Evolutionary conservation across 2,329 filamentous ascomycete genomes (phyloP).

Genomic region (Fusarium xyrophilum): DNA sequence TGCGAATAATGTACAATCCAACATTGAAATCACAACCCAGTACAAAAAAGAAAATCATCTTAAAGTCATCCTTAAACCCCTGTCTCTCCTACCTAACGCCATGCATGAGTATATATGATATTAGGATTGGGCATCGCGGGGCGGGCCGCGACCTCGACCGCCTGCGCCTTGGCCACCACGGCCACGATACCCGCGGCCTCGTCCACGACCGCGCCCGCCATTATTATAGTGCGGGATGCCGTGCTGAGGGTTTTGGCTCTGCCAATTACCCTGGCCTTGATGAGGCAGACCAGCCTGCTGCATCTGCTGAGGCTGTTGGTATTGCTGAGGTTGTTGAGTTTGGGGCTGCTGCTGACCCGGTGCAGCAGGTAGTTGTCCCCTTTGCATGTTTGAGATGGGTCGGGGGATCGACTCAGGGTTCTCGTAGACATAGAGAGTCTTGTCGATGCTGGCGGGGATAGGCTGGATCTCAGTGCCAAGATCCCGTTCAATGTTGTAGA

Average conservation of each 20-base stretch:
- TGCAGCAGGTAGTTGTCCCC: slow-evolving; percentile 38
- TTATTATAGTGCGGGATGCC: slow-evolving; percentile 45
- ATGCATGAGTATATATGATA: slow-evolving; percentile 39
- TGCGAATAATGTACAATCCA: slow-evolving; percentile 55
- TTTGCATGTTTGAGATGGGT: slow-evolving; percentile 65
- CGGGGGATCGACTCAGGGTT: slow-evolving; percentile 93
- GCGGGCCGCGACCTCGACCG: slow-evolving; percentile 48
- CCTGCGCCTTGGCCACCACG: slow-evolving; percentile 47
- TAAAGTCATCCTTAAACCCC: slow-evolving; percentile 35
- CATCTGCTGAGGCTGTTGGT: slow-evolving; percentile 42
- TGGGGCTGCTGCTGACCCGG: slow-evolving; percentile 44
- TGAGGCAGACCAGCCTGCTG: slow-evolving; percentile 44
- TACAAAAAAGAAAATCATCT: slow-evolving; percentile 43
- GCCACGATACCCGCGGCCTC: slow-evolving; percentile 50
- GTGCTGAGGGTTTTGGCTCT: slow-evolving; percentile 48
- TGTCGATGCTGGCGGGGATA: slow-evolving; percentile 94
- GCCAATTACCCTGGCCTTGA: slow-evolving; percentile 51
- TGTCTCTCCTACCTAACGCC: slow-evolving; percentile 39
- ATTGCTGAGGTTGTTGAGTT: slow-evolving; percentile 41
- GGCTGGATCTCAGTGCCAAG: slow-evolving; percentile 96
- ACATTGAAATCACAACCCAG: slow-evolving; percentile 44
- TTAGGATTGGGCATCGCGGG: slow-evolving; percentile 48
- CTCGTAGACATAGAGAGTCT: slow-evolving; percentile 98
- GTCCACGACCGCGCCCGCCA: slow-evolving; percentile 49
- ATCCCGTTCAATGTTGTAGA: slow-evolving; percentile 98